Percentiles rank a stretch among this genome's conserved stretches.
Evolutionary conservation across 2,329 filamentous ascomycete genomes (phyloP).

Genomic region (Penicillium carneum): DNA sequence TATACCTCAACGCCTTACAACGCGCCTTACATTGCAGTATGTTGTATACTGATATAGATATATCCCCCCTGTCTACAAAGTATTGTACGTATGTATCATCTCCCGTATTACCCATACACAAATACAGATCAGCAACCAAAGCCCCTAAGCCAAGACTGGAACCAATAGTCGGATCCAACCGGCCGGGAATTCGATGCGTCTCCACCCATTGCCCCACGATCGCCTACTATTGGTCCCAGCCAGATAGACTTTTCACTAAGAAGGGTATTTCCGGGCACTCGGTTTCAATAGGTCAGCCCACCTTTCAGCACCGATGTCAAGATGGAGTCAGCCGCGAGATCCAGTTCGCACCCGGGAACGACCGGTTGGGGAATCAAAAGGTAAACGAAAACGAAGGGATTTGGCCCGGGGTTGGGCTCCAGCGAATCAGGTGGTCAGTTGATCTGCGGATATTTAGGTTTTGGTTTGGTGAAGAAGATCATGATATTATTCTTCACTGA

Average conservation of each 20-base stretch:
- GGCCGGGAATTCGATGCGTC: constrained; percentile 5
- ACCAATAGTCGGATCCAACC: constrained; percentile 9
- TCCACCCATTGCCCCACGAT: neutral
- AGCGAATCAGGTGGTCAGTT: constrained; percentile 7
- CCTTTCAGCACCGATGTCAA: neutral
- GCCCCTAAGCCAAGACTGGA: neutral
- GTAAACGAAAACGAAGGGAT: constrained; percentile 1
- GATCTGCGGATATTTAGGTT: constrained; percentile 2
- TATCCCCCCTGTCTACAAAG: neutral
- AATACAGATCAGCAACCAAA: neutral
- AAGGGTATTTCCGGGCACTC: neutral
- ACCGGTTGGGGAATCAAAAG: constrained; percentile 8
- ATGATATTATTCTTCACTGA: neutral
- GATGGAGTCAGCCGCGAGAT: constrained; percentile 21
- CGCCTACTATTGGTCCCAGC: constrained; percentile 9
- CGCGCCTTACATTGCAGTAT: no score
- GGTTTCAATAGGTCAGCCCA: neutral
- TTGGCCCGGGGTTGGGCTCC: neutral
- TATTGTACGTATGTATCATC: neutral
- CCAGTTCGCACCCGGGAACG: neutral
- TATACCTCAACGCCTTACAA: neutral
- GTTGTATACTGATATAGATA: neutral
- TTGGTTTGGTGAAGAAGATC: constrained; percentile 9
- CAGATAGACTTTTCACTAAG: constrained; percentile 26
- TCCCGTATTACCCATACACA: no score